Evolutionary conservation across 305 asterid genomes (phyloP).

Genomic region (Rubia tinctorum): DNA sequence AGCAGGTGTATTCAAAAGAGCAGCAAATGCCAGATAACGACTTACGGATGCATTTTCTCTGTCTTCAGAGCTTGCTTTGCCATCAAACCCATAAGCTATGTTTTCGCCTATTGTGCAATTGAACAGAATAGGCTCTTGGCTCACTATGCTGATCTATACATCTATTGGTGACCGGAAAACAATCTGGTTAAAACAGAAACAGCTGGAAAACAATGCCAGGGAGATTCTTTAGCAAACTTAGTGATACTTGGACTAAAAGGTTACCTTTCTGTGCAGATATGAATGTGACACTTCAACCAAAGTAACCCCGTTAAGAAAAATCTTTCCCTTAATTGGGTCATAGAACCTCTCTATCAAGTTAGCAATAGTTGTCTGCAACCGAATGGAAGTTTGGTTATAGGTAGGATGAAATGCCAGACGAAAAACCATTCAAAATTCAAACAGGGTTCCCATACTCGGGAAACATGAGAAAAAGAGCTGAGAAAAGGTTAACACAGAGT

Average conservation of each 20-base stretch:
- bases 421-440: background rate
- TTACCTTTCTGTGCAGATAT: slow-evolving; percentile 75
- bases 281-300: slow-evolving; percentile 64
- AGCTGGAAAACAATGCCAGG: background rate
- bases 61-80: slow-evolving; percentile 60
- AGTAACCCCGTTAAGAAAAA: slow-evolving; percentile 69
- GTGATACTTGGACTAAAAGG: background rate
- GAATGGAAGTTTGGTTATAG: slow-evolving; percentile 1
- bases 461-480: background rate
- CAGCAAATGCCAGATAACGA: background rate
- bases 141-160: slow-evolving; percentile 74
- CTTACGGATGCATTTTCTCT: slow-evolving; percentile 76
- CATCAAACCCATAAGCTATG: slow-evolving; percentile 75
- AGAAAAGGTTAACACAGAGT: slow-evolving; percentile 15
- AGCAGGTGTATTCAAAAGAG: background rate
- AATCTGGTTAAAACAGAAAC: background rate
- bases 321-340: slow-evolving; percentile 66
- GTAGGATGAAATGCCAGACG: background rate
- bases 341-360: slow-evolving; percentile 87
- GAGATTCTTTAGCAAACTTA: background rate
- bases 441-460: background rate
- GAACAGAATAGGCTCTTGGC: slow-evolving; percentile 92
- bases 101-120: slow-evolving; percentile 85
- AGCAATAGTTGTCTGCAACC: slow-evolving; percentile 82
- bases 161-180: background rate